A percentile compares a stretch with the other conserved stretches of the same genome.
phyloP scores from a whole-genome alignment of 768 basidiomycete species.

The Infundibulicybe gibba region DNA sequence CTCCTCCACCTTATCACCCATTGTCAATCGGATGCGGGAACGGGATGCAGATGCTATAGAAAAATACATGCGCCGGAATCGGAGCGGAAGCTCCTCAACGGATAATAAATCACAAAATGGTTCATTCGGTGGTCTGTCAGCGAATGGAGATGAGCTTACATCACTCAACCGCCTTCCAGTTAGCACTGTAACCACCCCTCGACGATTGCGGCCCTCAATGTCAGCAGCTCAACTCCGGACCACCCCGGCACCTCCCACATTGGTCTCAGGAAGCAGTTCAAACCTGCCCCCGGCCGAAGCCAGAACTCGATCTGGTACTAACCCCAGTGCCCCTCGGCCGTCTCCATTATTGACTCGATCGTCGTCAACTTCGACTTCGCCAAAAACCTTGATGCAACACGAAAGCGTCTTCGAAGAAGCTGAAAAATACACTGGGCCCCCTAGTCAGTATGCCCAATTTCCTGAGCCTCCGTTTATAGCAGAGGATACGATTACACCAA shows the following conservation, averaged over 20 bases:
- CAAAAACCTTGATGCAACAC: slow-evolving; percentile 33
- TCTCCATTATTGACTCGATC: slow-evolving; percentile 47
- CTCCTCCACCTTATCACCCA: slow-evolving; percentile 62
- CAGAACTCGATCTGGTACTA: slow-evolving; percentile 66
- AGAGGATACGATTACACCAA: slow-evolving; percentile 47
- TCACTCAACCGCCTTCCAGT: slow-evolving; percentile 40
- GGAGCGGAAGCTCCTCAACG: slow-evolving; percentile 79
- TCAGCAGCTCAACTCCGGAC: slow-evolving; percentile 72
- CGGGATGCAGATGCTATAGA: slow-evolving; percentile 86
- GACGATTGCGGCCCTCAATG: slow-evolving; percentile 66
- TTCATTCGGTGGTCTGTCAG: slow-evolving; percentile 48
- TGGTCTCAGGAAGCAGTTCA: slow-evolving; percentile 23
- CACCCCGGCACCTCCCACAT: slow-evolving; percentile 29
- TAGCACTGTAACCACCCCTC: slow-evolving; percentile 55
- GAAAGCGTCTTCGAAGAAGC: slow-evolving; percentile 38
- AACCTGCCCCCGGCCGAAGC: slow-evolving; percentile 37
- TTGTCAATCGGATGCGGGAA: slow-evolving; percentile 78
- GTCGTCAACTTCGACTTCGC: slow-evolving; percentile 55
- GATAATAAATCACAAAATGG: slow-evolving; percentile 67
- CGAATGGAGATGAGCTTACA: slow-evolving; percentile 52
- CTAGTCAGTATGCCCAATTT: slow-evolving; percentile 67
- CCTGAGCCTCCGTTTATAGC: slow-evolving; percentile 57
- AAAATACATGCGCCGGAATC: slow-evolving; percentile 77
- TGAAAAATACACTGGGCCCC: slow-evolving; percentile 58
- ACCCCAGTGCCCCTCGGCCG: slow-evolving; percentile 47